These are phyloP conservation scores for Acanthamoeba castellanii DNA, from an alignment of 208 protist species.

Conservation along the genomic window DNA sequence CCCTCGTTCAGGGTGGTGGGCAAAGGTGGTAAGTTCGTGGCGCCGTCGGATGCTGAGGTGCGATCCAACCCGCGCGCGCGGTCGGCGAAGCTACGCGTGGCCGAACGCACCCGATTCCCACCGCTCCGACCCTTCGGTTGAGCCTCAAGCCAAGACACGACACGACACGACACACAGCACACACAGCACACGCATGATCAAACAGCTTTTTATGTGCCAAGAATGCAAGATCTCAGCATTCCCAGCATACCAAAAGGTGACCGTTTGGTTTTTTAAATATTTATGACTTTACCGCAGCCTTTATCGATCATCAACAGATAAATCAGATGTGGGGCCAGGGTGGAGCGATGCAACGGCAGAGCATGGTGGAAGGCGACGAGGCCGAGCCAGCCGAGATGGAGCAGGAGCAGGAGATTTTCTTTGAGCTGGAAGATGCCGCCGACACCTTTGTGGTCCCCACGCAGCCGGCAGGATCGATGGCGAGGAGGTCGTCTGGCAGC, in stretches of 20 bases:
- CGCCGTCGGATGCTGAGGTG: neutral
- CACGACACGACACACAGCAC: neutral
- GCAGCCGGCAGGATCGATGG: neutral
- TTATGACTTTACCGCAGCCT: too few species aligned
- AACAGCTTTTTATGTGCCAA: neutral
- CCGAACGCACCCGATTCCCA: constrained; percentile 42
- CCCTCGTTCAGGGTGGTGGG: constrained; percentile 42
- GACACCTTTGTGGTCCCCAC: neutral
- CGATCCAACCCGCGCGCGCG: constrained; percentile 57
- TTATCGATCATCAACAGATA: too few species aligned
- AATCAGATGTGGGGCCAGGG: too few species aligned
- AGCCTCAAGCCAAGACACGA: neutral
- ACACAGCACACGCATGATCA: neutral
- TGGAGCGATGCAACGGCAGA: too few species aligned
- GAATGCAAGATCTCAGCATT: too few species aligned
- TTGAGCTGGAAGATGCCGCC: neutral
- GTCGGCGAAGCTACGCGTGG: constrained; percentile 70
- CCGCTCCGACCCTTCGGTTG: neutral
- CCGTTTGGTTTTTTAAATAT: too few species aligned
- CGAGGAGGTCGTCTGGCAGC: neutral
- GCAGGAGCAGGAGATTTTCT: neutral
- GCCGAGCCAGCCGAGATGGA: neutral
- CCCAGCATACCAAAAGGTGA: too few species aligned
- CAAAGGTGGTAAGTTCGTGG: constrained; percentile 37
- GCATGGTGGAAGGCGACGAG: too few species aligned